phyloP scores from a whole-genome alignment of 805 yeast genomes.

The Pichia cephalocereana region DNA sequence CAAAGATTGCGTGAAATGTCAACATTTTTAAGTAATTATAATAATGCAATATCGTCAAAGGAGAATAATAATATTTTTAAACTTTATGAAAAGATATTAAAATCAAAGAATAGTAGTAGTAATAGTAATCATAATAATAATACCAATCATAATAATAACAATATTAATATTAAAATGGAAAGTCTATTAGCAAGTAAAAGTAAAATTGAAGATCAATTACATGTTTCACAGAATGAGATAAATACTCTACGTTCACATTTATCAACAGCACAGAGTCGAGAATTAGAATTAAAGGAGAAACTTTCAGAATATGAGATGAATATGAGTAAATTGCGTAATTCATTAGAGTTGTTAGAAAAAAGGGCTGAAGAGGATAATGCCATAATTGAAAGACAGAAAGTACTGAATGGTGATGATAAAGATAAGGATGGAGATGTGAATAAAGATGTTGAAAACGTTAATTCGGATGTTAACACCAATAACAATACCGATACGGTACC shows the following conservation, averaged over 20 bases:
- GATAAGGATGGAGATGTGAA: too few species aligned
- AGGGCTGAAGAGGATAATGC: not conserved
- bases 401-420: too few species aligned
- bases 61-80: slow-evolving; percentile 1
- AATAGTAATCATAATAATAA: not conserved
- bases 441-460: too few species aligned
- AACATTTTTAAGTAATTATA: slow-evolving; percentile 44
- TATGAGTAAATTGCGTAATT: not conserved
- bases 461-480: too few species aligned
- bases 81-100: slow-evolving; percentile 5
- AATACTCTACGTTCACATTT: slow-evolving; percentile 15
- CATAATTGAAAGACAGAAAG: not conserved
- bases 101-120: not conserved
- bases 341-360: not conserved
- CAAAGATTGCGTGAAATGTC: slow-evolving; percentile 46
- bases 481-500: too few species aligned
- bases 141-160: not conserved
- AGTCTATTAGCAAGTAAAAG: not conserved
- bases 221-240: slow-evolving; percentile 14
- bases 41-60: slow-evolving; percentile 11
- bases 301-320: slow-evolving; percentile 9
- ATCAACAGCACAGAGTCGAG: slow-evolving; percentile 13
- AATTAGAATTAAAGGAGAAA: slow-evolving; percentile 7
- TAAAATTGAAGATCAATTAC: slow-evolving; percentile 15
- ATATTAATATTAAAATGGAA: not conserved